These are phyloP conservation scores for Cyclaneusma minus DNA, from an alignment of 2,329 filamentous ascomycete genomes.

Conservation along the genomic window DNA sequence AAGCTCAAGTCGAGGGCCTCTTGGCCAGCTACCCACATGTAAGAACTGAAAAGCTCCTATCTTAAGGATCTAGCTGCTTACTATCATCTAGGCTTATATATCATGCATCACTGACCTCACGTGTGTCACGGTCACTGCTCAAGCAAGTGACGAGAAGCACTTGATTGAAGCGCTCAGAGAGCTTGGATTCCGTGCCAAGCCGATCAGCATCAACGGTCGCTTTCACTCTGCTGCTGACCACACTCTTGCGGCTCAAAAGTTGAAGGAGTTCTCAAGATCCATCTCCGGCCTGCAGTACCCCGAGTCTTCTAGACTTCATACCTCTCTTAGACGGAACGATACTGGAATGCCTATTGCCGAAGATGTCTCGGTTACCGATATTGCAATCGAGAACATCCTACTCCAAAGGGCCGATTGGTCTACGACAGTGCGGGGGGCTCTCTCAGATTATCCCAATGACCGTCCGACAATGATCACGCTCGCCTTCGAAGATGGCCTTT, in stretches of 20 bases:
- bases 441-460: too few relatives aligned
- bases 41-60: background rate
- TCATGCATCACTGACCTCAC: constrained; percentile 3
- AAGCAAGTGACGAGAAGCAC: too few relatives aligned
- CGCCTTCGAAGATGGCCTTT: too few relatives aligned
- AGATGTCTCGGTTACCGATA: constrained; percentile 1
- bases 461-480: too few relatives aligned
- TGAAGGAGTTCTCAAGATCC: too few relatives aligned
- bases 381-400: constrained; percentile 4
- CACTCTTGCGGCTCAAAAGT: too few relatives aligned
- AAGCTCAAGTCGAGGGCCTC: constrained; percentile 2
- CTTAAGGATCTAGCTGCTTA: too few relatives aligned
- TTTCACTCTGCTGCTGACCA: too few relatives aligned
- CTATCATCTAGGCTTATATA: constrained; percentile 6
- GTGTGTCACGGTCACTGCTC: constrained; percentile 4
- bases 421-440: constrained; percentile 2
- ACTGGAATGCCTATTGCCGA: constrained; percentile 1
- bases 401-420: constrained; percentile 4
- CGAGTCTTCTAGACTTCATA: background rate
- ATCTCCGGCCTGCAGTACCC: too few relatives aligned
- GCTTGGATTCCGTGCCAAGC: constrained; percentile 1
- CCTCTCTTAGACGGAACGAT: constrained; percentile 2
- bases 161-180: too few relatives aligned
- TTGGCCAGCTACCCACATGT: constrained; percentile 3
- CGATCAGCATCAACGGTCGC: constrained; percentile 1